Base-by-base conservation (phyloP, 192 early-diverging fungal genomes). In the Cladochytrium replicatum region DNA sequence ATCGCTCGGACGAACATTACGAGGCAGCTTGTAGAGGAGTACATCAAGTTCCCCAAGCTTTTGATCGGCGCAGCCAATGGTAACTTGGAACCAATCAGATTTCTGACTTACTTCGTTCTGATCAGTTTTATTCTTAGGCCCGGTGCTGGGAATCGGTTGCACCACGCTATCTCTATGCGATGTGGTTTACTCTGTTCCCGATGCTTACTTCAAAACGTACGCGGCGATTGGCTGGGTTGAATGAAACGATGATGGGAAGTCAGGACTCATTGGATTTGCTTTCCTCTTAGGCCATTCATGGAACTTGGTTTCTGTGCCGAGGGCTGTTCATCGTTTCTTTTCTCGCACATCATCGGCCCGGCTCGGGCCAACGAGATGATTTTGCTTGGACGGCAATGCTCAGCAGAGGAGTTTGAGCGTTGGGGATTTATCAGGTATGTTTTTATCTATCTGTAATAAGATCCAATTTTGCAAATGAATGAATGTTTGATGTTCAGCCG, bases 261-360 rank as follows among this genome's bases (percentile, higher is more conserved):
- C n/a, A n/a, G n/a, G n/a, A n/a, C n/a, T n/a, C n/a, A n/a, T n/a
- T n/a, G n/a, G n/a, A n/a, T n/a, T n/a, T n/a, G n/a, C n/a, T n/a
- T n/a, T n/a, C n/a, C n/a, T n/a, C n/a, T n/a, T n/a, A n/a, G n/a
- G 7, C 85, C 85, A 13, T 87, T 87, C 60, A 83, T 84, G 63
- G 68, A 83, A 43, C 66, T 84, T 28, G 82, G 69, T 67, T 80
- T 85, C 49, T 83, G 81, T 46, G 83, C 78, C 9, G 85, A 87
- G 54, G 85, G 78, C 8, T 82, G 80, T 67, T 83, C 81, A 19
- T 77, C 78, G 15, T 47, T 80, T 23, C 55, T 77, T 2, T 83
- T 87, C 43, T 83, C 83, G 42, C 57, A 77, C n/a, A 77, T 82
- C 22, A 71, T 87, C 50, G 85, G 85, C 0, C 52, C 60, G 1